Percentiles rank a stretch among this genome's conserved stretches.
These are phyloP conservation scores for Aspergillus clavatus DNA, from an alignment of 2,329 filamentous ascomycete genomes.

Conservation along the genomic window DNA sequence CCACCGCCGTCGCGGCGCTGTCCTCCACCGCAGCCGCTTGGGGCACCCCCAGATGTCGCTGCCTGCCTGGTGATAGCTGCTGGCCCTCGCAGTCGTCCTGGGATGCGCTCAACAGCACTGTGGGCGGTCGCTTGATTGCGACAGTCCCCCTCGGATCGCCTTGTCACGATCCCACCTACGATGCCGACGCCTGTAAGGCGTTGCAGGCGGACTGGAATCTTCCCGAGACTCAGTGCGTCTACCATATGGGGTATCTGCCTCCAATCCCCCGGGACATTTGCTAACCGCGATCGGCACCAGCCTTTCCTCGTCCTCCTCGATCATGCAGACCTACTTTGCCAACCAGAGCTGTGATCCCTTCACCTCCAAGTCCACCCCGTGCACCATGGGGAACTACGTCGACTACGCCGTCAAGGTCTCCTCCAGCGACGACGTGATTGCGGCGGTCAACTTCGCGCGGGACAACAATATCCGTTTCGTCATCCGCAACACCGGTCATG, in stretches of 20 bases:
- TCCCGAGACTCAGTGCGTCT: slow-evolving; percentile 25
- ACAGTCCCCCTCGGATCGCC: slow-evolving; percentile 37
- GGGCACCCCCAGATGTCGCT: slow-evolving; percentile 15
- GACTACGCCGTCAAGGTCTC: slow-evolving; percentile 34
- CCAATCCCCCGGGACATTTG: no score
- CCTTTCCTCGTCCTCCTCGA: slow-evolving; percentile 25
- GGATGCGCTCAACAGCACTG: slow-evolving; percentile 33
- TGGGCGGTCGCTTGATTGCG: slow-evolving; percentile 34
- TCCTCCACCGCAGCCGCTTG: slow-evolving; percentile 9
- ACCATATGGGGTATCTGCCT: no score
- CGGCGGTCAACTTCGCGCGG: slow-evolving; percentile 40
- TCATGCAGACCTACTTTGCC: slow-evolving; percentile 31
- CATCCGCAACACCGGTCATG: slow-evolving; percentile 41
- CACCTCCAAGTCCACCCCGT: slow-evolving; percentile 17
- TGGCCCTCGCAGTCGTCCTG: slow-evolving; percentile 35
- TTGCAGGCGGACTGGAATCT: slow-evolving; percentile 23
- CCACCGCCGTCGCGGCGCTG: slow-evolving; percentile 10
- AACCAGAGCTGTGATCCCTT: slow-evolving; percentile 33
- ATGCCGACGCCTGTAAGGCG: slow-evolving; percentile 16
- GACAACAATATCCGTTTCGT: slow-evolving; percentile 50
- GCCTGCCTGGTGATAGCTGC: slow-evolving; percentile 34
- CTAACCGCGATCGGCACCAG: no score
- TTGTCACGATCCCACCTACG: slow-evolving; percentile 31
- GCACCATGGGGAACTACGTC: slow-evolving; percentile 28
- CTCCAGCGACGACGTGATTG: slow-evolving; percentile 25